Base-by-base conservation (phyloP, 73 alveolate species). In the Effrenium voratum region DNA sequence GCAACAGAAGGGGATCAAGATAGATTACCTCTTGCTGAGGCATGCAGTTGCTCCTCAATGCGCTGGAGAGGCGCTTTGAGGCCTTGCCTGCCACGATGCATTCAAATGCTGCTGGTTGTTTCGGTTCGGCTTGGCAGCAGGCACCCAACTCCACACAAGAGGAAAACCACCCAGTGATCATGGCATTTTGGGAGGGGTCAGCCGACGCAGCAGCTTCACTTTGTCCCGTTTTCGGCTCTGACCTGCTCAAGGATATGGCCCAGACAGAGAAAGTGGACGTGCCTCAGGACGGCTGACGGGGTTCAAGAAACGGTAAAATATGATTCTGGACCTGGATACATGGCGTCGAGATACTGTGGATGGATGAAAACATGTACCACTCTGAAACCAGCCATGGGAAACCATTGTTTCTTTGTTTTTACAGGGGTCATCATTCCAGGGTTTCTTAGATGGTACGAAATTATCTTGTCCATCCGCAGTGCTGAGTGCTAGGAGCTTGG, bases 21-120 rank as follows among this genome's bases (percentile, higher is more conserved):
- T 77, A 26, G 43, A 13, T 40, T 34, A 38, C 55, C 24, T 4
- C 10, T 76, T 5, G 63, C 28, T 40, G 50, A 84, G 95, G 95
- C 84, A 87, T 87, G 95, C 95, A 87, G 85, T 85, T 87, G 49
- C 95, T 87, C 49, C 84, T 87, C 26, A n/a, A 40, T 66, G 40
- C 95, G 44, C 82, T 87, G 68, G 95, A 87, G 95, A 68, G 45
- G 49, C 95, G 95, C 68, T 87, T 87, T 49, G 45, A 87, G 95
- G 95, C 72, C 72, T 22, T 15, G 83, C 45, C 38, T 22, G 49
- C 26, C 82, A 13, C 40, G 5, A 26, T 70, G 49, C 5, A 5
- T 10, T 70, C 4, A 36, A 19, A 70, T 26, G 12, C 36, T 70
- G 82, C 32, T 16, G 47, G 75, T 60, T n/a, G n/a, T 10, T 60